A percentile compares a stretch with the other conserved stretches of the same genome.
Conservation (phyloP, 148 eudicot species). For the Gaultheria prostrata region DNA sequence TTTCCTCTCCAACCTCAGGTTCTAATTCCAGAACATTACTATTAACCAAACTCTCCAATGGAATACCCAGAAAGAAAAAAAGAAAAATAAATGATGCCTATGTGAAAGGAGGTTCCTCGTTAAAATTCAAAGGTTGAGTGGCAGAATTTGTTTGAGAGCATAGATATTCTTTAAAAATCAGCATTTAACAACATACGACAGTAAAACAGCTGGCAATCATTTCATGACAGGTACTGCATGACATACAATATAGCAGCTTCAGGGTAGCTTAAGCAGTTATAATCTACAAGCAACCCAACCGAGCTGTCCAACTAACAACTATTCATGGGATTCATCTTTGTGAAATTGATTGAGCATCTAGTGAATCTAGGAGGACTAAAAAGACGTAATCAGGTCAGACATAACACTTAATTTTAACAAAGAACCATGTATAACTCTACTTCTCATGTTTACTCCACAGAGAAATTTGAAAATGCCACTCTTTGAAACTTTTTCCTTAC, state of each 20-base stretch:
- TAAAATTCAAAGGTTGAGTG: not conserved
- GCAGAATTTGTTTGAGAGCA: not conserved
- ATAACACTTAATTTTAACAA: not conserved
- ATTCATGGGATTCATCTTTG: not conserved
- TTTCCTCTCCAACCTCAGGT: not conserved
- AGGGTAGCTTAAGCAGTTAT: not conserved
- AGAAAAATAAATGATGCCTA: not conserved
- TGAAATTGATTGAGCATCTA: not conserved
- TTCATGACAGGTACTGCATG: not conserved
- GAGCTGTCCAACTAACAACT: not conserved
- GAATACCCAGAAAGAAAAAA: not conserved
- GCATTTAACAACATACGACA: not conserved
- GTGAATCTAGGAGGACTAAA: not conserved
- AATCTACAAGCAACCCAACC: not conserved
- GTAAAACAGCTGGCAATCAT: not conserved
- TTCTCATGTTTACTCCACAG: not conserved
- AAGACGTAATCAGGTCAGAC: not conserved
- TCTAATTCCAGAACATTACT: not conserved
- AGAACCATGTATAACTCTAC: not conserved
- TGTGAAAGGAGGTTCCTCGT: not conserved
- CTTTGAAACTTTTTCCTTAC: not conserved
- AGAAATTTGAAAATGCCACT: not conserved
- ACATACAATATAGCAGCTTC: not conserved
- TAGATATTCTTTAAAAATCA: not conserved
- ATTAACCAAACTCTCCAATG: not conserved